Percentiles rank a stretch among this genome's conserved stretches.
Conservation (phyloP, 768 basidiomycete species). For the Gymnopilus junonius region DNA sequence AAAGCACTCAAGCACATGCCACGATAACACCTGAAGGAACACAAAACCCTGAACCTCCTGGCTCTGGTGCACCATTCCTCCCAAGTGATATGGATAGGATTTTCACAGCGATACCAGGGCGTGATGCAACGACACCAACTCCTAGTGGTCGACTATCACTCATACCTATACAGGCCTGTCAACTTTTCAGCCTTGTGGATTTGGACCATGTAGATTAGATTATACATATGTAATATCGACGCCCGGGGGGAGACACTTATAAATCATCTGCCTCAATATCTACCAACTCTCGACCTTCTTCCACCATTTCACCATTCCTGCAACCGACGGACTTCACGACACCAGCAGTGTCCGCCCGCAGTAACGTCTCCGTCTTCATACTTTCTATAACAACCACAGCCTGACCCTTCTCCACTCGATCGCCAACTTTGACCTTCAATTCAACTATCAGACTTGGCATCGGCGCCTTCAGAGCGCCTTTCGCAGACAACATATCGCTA, state of each 20-base stretch:
- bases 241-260: not conserved
- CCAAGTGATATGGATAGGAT: constrained; percentile 44
- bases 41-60: constrained; percentile 62
- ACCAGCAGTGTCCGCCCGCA: constrained; percentile 73
- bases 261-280: constrained; percentile 55
- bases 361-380: constrained; percentile 96
- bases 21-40: constrained; percentile 54
- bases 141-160: constrained; percentile 18
- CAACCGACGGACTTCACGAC: constrained; percentile 75
- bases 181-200: not conserved
- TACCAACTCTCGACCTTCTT: constrained; percentile 82
- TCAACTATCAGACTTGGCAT: constrained; percentile 97
- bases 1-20: constrained; percentile 29
- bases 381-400: constrained; percentile 87
- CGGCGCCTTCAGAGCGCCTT: constrained; percentile 76
- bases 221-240: not conserved
- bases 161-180: constrained; percentile 19
- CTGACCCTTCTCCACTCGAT: constrained; percentile 81
- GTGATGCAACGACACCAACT: constrained; percentile 50
- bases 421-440: constrained; percentile 77
- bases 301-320: constrained; percentile 88
- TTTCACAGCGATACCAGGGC: constrained; percentile 44
- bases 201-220: not conserved
- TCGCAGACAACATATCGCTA: constrained; percentile 59
- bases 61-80: constrained; percentile 51